Conservation (phyloP, 2,329 filamentous ascomycete species). For the Decorospora gaudefroyi region DNA sequence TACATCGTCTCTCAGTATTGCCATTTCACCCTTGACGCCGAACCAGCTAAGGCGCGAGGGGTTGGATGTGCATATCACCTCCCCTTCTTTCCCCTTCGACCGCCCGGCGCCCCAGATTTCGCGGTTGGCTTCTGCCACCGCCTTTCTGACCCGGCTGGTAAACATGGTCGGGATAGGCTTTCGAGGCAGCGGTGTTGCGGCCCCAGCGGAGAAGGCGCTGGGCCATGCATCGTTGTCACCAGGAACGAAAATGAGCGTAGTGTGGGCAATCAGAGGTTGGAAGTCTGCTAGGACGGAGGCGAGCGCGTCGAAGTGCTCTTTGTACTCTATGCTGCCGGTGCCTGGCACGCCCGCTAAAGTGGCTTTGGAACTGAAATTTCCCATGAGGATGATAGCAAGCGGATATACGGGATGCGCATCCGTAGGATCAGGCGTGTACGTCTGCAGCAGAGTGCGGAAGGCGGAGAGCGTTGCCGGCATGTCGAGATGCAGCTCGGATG, state of each 20-base stretch:
- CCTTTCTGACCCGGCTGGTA: slow-evolving; percentile 80
- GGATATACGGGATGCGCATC: slow-evolving; percentile 66
- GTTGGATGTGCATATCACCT: slow-evolving; percentile 87
- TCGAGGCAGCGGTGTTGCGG: slow-evolving; percentile 69
- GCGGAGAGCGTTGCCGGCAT: slow-evolving; percentile 80
- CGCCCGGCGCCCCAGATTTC: slow-evolving; percentile 59
- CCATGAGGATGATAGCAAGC: slow-evolving; percentile 78
- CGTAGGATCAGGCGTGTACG: slow-evolving; percentile 64
- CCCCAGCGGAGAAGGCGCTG: slow-evolving; percentile 78
- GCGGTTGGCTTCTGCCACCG: slow-evolving; percentile 76
- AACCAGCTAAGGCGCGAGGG: slow-evolving; percentile 82
- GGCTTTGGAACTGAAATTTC: slow-evolving; percentile 73
- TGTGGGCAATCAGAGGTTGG: slow-evolving; percentile 73
- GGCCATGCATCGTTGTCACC: slow-evolving; percentile 98
- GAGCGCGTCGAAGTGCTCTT: slow-evolving; percentile 90
- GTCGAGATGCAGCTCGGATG: slow-evolving; percentile 87
- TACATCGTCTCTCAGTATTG: slow-evolving; percentile 86
- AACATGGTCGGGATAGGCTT: slow-evolving; percentile 83
- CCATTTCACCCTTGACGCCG: slow-evolving; percentile 83
- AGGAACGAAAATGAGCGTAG: slow-evolving; percentile 89
- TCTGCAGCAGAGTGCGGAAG: slow-evolving; percentile 74
- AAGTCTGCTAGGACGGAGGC: slow-evolving; percentile 83
- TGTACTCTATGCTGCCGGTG: slow-evolving; percentile 90
- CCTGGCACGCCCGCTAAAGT: slow-evolving; percentile 66
- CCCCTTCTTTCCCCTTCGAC: slow-evolving; percentile 61